Evolutionary conservation across 2,329 filamentous ascomycete genomes (phyloP).

Genomic region (Colletotrichum eremochloae): DNA sequence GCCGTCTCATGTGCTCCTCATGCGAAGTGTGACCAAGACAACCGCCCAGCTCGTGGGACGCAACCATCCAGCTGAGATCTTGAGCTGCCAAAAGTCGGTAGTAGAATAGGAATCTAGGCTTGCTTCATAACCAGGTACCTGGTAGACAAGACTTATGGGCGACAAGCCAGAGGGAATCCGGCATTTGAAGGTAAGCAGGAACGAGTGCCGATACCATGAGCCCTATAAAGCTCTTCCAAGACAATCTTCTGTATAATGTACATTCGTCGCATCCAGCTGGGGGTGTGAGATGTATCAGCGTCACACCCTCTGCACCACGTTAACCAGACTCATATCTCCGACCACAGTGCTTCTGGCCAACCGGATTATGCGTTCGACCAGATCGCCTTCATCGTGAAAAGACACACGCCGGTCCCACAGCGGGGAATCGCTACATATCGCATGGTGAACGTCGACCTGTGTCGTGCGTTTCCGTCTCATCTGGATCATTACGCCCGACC

Average conservation of each 20-base stretch:
- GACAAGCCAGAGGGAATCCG: conserved; percentile 12
- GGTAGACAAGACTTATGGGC: conserved; percentile 13
- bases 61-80: conserved; percentile 22
- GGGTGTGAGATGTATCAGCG: background rate
- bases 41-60: conserved; percentile 23
- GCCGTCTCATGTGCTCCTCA: conserved; percentile 1
- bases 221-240: no score
- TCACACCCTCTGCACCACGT: background rate
- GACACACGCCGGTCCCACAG: conserved; percentile 22
- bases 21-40: conserved; percentile 2
- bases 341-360: background rate
- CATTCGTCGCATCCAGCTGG: no score
- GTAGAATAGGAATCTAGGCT: background rate
- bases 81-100: conserved; percentile 2
- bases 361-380: background rate
- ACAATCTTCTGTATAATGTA: no score
- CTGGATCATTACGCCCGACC: background rate
- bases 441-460: conserved; percentile 22
- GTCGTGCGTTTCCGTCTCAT: conserved; percentile 11
- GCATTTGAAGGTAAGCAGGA: no score
- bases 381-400: conserved; percentile 9
- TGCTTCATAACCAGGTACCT: conserved; percentile 2
- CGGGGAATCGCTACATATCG: conserved; percentile 19
- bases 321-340: background rate
- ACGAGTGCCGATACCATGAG: no score